Evolutionary conservation across 2,329 filamentous ascomycete species (phyloP).

Genomic region (Diaporthe batatas): DNA sequence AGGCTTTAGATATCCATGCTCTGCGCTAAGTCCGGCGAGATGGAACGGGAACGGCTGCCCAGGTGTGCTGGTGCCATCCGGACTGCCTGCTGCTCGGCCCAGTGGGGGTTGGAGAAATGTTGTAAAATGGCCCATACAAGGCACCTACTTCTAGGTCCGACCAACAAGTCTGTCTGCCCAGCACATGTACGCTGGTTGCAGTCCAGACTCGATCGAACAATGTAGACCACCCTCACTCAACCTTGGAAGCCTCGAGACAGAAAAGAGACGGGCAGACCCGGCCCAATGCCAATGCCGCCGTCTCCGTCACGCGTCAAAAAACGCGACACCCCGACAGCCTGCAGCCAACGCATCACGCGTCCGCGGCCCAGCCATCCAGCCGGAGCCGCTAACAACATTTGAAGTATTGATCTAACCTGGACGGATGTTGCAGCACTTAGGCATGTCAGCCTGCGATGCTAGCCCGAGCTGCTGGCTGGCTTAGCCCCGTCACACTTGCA

Average conservation of each 20-base stretch:
- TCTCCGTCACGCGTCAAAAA: slow-evolving; percentile 6
- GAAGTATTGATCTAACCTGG: not conserved
- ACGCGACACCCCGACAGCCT: slow-evolving; percentile 4
- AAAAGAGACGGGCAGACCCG: slow-evolving; percentile 1
- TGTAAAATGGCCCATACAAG: too few relatives aligned
- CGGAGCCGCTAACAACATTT: slow-evolving; percentile 13
- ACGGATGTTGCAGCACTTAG: not conserved
- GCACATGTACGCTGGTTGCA: not conserved
- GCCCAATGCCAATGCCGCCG: not conserved
- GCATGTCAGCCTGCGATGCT: not conserved
- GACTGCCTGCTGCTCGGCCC: too few relatives aligned
- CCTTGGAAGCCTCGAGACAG: slow-evolving; percentile 6
- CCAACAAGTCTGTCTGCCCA: not conserved
- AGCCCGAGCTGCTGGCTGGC: not conserved
- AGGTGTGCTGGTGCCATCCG: too few relatives aligned
- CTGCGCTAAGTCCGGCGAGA: too few relatives aligned
- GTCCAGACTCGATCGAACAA: not conserved
- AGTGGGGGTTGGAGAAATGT: too few relatives aligned
- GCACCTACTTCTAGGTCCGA: too few relatives aligned
- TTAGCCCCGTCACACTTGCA: not conserved
- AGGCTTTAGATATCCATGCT: too few relatives aligned
- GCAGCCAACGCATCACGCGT: slow-evolving; percentile 14
- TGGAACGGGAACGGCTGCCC: too few relatives aligned
- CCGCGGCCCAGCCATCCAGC: slow-evolving; percentile 8
- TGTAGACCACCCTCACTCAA: not conserved